Percentiles rank a stretch among this genome's conserved stretches.
Conservation (phyloP, 371 early-diverging fungal genomes). For the Mortierella sp. region DNA sequence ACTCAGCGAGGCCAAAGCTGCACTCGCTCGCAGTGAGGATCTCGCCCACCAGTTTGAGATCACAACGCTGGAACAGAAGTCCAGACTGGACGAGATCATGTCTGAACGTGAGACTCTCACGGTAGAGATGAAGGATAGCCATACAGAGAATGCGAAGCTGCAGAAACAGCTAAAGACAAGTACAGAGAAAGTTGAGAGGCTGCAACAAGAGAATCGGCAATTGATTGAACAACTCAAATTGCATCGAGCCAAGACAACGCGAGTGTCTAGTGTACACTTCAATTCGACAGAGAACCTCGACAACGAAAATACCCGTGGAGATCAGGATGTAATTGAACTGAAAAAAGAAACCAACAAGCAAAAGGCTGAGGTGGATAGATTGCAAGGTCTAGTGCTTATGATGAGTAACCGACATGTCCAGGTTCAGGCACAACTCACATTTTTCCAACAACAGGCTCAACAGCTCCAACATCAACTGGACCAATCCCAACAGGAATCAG, state of each 20-base stretch:
- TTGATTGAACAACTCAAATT: constrained; percentile 36
- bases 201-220: constrained; percentile 48
- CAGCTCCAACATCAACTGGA: constrained; percentile 29
- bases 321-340: constrained; percentile 9
- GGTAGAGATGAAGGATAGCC: constrained; percentile 32
- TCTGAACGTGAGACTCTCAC: constrained; percentile 35
- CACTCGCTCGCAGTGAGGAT: constrained; percentile 8
- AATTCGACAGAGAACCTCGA: constrained; percentile 8
- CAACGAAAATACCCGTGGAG: constrained; percentile 8
- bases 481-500: not conserved
- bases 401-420: constrained; percentile 49
- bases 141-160: constrained; percentile 29
- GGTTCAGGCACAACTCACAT: constrained; percentile 44
- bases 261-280: constrained; percentile 21
- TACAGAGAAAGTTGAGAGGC: constrained; percentile 34
- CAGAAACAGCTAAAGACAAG: constrained; percentile 25
- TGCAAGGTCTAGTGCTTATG: constrained; percentile 39
- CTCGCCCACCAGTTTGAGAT: constrained; percentile 23
- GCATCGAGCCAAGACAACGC: constrained; percentile 18
- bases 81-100: constrained; percentile 25
- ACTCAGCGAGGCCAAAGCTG: not conserved
- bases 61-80: constrained; percentile 22
- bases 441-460: constrained; percentile 41
- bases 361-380: constrained; percentile 35
- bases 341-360: constrained; percentile 13